Base-by-base conservation (phyloP, 2,329 filamentous ascomycete genomes). In the Penicillium sp. region DNA sequence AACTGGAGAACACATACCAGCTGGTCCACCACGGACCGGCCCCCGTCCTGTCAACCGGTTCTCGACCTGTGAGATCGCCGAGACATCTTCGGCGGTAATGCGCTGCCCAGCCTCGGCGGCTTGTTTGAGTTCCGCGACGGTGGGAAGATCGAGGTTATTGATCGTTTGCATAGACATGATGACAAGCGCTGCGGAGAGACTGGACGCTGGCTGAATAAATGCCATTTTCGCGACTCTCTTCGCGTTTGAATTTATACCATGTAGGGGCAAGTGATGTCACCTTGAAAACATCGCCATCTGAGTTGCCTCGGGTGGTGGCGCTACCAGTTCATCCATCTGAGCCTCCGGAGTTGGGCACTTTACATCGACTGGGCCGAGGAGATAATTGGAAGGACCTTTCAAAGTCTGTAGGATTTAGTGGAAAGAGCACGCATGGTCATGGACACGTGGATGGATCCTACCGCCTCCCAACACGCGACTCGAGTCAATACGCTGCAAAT, bases 71-170 rank as follows among this genome's bases (percentile, higher is more conserved):
- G 71, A 68, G 37, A 74, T 74, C 6, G 62, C 60, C 11, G 72
- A 73, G 5, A 72, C 71, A 57, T 75, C 72, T 50, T 69, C 69
- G 5, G 69, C 55, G 0, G 71, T 73, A 50, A 76, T 74, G 38
- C 72, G 71, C 47, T 75, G 70, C 22, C 72, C 72, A 15, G 61
- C 58, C 48, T 73, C 70, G 10, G 63, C 72, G 12, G 70, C 71
- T 20, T 69, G 69, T 55, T 74, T 73, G 22, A 74, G 62, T 37
- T 74, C 72, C 3, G 62, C 60, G 28, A 75, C 66, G 17, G 69
- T 67, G 10, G 71, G 71, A 17, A 74, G 63, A 51, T 73, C 67
- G 45, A 66, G 60, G 39, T 61, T 65, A 59, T 65, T 67, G 37
- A 47, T 47, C 20, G 25, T 31, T n/a, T n/a, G 7, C 43, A 31